Percentiles rank a stretch among this genome's conserved stretches.
Evolutionary conservation across 805 yeast species (phyloP).

Genomic region (Metschnikowia kofuensis): DNA sequence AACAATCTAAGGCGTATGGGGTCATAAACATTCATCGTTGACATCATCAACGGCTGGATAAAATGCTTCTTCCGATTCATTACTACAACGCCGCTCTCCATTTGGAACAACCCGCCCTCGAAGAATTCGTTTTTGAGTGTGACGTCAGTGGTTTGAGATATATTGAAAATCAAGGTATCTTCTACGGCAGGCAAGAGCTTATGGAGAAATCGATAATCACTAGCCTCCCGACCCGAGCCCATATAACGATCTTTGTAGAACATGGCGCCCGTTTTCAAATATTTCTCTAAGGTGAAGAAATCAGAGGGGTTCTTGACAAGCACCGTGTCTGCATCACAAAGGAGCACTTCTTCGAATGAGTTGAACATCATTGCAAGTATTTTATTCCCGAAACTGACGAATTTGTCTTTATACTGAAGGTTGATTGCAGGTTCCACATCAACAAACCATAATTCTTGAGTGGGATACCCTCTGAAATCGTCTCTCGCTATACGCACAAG

Average conservation of each 20-base stretch:
- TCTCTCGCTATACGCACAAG: slow-evolving; percentile 11
- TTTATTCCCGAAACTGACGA: slow-evolving; percentile 35
- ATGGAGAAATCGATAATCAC: slow-evolving; percentile 36
- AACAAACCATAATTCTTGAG: slow-evolving; percentile 41
- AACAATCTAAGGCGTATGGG: slow-evolving; percentile 14
- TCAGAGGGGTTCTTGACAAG: slow-evolving; percentile 29
- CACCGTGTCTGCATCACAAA: slow-evolving; percentile 53
- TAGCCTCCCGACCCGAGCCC: slow-evolving; percentile 28
- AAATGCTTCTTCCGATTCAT: slow-evolving; percentile 28
- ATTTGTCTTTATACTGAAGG: slow-evolving; percentile 21
- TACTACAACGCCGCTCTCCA: slow-evolving; percentile 37
- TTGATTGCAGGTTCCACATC: slow-evolving; percentile 21
- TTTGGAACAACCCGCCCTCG: slow-evolving; percentile 33
- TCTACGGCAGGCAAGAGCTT: slow-evolving; percentile 42
- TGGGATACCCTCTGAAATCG: slow-evolving; percentile 12
- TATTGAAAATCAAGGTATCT: slow-evolving; percentile 21
- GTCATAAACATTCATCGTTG: slow-evolving; percentile 22
- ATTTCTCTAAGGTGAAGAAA: slow-evolving; percentile 33
- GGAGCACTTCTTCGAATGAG: slow-evolving; percentile 22
- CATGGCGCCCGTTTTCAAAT: slow-evolving; percentile 27
- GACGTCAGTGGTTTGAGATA: slow-evolving; percentile 32
- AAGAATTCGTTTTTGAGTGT: slow-evolving; percentile 31
- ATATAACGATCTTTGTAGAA: slow-evolving; percentile 12
- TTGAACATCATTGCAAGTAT: slow-evolving; percentile 11
- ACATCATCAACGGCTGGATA: slow-evolving; percentile 29